Conservation (phyloP, 768 basidiomycete genomes). For the Epithele typhae region DNA sequence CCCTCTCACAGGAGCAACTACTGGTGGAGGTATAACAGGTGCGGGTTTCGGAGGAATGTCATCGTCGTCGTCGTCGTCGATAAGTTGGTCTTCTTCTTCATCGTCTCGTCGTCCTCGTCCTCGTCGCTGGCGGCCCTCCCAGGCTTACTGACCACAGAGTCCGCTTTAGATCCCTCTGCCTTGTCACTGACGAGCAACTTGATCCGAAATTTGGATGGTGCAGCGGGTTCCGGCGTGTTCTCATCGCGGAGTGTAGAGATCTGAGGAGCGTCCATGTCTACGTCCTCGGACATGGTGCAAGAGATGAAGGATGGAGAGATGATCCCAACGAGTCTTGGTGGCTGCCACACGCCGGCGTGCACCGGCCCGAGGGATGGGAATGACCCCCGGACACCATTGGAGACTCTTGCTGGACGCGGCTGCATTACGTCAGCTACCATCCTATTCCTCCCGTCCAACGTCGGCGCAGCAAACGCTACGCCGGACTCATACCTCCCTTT, state of each 20-base stretch:
- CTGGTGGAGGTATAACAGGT: conserved; percentile 20
- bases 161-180: conserved; percentile 31
- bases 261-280: conserved; percentile 77
- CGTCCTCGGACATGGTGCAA: conserved; percentile 39
- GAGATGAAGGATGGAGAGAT: not conserved
- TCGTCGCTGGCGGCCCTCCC: conserved; percentile 30
- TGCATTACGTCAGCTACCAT: conserved; percentile 15
- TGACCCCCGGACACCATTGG: conserved; percentile 2
- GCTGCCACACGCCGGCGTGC: too few relatives aligned
- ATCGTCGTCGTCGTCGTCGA: conserved; percentile 63
- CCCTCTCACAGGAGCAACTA: conserved; percentile 13
- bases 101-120: conserved; percentile 60
- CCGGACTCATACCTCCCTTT: conserved; percentile 6
- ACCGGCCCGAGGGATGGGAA: too few relatives aligned
- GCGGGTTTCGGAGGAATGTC: conserved; percentile 9
- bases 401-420: conserved; percentile 8
- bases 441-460: conserved; percentile 15
- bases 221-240: conserved; percentile 51
- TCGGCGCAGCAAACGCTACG: conserved; percentile 8
- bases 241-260: conserved; percentile 78
- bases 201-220: conserved; percentile 38
- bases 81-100: conserved; percentile 75
- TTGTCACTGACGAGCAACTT: conserved; percentile 49
- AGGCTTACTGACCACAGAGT: conserved; percentile 27
- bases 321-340: too few relatives aligned